Evolutionary conservation across 2,329 filamentous ascomycete species (phyloP).

Genomic region (Alternaria tenuissima): DNA sequence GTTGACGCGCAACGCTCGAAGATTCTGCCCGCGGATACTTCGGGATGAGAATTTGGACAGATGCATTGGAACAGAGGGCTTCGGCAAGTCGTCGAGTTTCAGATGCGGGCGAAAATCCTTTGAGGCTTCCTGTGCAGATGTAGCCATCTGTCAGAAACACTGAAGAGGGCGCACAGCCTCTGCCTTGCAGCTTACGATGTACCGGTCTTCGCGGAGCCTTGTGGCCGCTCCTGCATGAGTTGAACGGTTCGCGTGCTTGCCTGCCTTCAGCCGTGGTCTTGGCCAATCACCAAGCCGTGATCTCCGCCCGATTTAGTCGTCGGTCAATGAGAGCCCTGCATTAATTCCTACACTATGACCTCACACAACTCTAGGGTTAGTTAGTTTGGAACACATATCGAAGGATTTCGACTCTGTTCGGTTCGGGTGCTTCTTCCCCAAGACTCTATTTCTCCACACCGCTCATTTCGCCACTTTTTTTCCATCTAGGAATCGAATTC

Average conservation of each 20-base stretch:
- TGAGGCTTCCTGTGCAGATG: not conserved
- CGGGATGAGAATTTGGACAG: not conserved
- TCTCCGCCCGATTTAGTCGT: conserved; percentile 29
- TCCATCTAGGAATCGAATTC: not conserved
- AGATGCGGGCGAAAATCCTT: not conserved
- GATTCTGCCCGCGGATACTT: not conserved
- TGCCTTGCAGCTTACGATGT: conserved; percentile 11
- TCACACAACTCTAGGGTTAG: conserved; percentile 26
- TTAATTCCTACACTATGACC: conserved; percentile 34
- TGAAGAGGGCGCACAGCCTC: conserved; percentile 20
- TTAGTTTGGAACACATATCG: conserved; percentile 24
- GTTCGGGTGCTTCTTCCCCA: conserved; percentile 9
- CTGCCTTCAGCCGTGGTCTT: conserved; percentile 19
- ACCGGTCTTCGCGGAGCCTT: conserved; percentile 26
- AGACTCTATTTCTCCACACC: conserved; percentile 17
- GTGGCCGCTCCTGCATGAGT: conserved; percentile 20
- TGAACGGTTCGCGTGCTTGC: conserved; percentile 26
- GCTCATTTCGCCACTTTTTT: conserved; percentile 10
- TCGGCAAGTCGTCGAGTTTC: not conserved
- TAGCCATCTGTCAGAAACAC: not conserved
- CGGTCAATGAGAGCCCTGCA: conserved; percentile 40
- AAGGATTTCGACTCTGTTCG: conserved; percentile 26
- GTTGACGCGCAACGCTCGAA: conserved; percentile 12
- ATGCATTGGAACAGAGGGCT: not conserved
- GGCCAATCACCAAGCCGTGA: conserved; percentile 29